Evolutionary conservation across 2,329 filamentous ascomycete species (phyloP).

Genomic region (Fusarium fracticaudum): DNA sequence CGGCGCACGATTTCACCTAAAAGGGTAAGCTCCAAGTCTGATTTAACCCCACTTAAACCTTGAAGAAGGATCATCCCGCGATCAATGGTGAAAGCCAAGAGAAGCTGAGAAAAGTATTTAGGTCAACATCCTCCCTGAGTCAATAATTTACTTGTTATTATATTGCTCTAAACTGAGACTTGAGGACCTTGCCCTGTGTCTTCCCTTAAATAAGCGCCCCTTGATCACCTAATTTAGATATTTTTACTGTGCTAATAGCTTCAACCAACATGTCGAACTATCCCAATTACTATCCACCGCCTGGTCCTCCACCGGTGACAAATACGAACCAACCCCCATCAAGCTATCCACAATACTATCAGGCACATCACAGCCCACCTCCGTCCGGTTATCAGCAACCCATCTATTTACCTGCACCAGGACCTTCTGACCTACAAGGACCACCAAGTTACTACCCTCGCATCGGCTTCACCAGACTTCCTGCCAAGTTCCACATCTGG

Average conservation of each 20-base stretch:
- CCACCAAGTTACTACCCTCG: neutral
- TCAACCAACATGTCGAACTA: neutral
- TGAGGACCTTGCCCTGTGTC: fast-evolving
- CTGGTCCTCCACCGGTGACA: neutral
- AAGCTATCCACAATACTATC: fast-evolving
- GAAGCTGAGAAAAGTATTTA: neutral
- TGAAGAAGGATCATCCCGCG: neutral
- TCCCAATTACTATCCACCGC: neutral
- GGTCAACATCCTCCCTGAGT: neutral
- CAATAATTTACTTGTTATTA: neutral
- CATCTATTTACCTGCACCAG: neutral
- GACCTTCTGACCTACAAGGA: neutral
- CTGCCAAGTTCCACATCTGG: neutral
- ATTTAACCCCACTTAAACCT: neutral
- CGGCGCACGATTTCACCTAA: neutral
- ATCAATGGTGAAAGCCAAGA: too few species aligned
- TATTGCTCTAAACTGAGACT: fast-evolving
- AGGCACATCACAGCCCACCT: fast-evolving
- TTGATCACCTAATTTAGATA: too few species aligned
- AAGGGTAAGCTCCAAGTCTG: neutral
- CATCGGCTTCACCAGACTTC: neutral
- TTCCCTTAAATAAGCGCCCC: fast-evolving
- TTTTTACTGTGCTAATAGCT: neutral
- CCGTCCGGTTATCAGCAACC: neutral
- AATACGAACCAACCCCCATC: fast-evolving